phyloP scores from a whole-genome alignment of 306 rosid species.

The Inga laurina region DNA sequence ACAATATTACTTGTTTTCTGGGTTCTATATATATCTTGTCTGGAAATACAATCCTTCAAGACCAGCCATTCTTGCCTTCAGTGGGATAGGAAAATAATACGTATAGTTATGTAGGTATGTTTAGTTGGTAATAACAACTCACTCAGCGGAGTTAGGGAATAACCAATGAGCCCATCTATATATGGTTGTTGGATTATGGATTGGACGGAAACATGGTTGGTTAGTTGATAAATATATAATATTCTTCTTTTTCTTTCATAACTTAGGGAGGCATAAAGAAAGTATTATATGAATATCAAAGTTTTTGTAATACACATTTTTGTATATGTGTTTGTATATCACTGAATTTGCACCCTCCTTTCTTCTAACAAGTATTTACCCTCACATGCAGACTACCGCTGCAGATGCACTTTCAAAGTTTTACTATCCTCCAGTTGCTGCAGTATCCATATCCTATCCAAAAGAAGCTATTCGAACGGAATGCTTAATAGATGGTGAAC shows the following conservation, averaged over 20 bases:
- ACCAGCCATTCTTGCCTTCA: neutral
- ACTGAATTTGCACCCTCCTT: constrained; percentile 1
- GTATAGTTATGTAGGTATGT: neutral
- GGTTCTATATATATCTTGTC: neutral
- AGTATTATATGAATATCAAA: constrained; percentile 1
- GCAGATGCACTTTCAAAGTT: constrained; percentile 90
- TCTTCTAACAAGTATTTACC: constrained; percentile 30
- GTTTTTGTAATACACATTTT: neutral
- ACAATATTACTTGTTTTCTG: neutral
- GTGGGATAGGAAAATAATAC: neutral
- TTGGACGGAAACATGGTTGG: neutral
- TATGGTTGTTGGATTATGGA: neutral
- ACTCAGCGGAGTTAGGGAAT: neutral
- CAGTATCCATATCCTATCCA: constrained; percentile 92
- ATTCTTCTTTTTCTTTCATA: neutral
- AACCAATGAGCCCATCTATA: neutral
- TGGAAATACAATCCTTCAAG: neutral
- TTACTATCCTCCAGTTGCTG: constrained; percentile 94
- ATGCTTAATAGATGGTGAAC: constrained; percentile 77
- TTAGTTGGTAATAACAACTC: neutral
- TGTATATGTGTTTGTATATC: neutral
- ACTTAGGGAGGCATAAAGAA: neutral
- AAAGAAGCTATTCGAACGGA: constrained; percentile 90
- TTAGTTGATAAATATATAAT: neutral
- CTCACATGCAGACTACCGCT: constrained; percentile 64